Conservation (phyloP, 2,329 filamentous ascomycete species). For the Cordyceps tenuipes region DNA sequence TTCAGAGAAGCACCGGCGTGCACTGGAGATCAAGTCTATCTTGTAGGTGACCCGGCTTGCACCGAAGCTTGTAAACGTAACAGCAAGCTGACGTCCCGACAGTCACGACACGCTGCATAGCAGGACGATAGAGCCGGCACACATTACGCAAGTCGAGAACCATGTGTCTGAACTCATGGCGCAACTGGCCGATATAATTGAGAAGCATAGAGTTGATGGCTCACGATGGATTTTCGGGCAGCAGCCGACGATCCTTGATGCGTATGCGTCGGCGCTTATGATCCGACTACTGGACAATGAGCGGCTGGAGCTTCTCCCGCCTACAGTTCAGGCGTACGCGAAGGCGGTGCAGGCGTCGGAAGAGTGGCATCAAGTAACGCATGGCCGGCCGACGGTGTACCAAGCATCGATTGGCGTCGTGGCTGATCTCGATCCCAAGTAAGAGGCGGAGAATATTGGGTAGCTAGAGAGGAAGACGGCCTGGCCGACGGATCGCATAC, state of each 20-base stretch:
- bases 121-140: slow-evolving; percentile 18
- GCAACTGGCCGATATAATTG: slow-evolving; percentile 15
- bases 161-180: slow-evolving; percentile 18
- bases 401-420: slow-evolving; percentile 17
- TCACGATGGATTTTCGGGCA: slow-evolving; percentile 22
- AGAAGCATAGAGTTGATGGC: slow-evolving; percentile 8
- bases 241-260: slow-evolving; percentile 23
- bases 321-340: slow-evolving; percentile 17
- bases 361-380: slow-evolving; percentile 20
- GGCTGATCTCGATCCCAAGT: slow-evolving; percentile 16
- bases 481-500: neutral
- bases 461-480: neutral
- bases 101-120: slow-evolving; percentile 22
- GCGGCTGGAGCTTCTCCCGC: slow-evolving; percentile 18
- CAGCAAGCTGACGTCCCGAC: neutral
- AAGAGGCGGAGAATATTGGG: neutral
- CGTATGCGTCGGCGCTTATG: slow-evolving; percentile 18
- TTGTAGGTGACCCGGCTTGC: slow-evolving; percentile 20
- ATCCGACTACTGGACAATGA: slow-evolving; percentile 19
- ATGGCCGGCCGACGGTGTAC: slow-evolving; percentile 21
- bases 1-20: slow-evolving; percentile 20
- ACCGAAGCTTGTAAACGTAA: neutral
- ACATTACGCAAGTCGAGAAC: slow-evolving; percentile 18
- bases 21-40: slow-evolving; percentile 23
- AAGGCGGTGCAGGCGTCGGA: slow-evolving; percentile 16